These are phyloP conservation scores for Penicillium sp. DNA, from an alignment of 2,329 filamentous ascomycete species.

Conservation along the genomic window DNA sequence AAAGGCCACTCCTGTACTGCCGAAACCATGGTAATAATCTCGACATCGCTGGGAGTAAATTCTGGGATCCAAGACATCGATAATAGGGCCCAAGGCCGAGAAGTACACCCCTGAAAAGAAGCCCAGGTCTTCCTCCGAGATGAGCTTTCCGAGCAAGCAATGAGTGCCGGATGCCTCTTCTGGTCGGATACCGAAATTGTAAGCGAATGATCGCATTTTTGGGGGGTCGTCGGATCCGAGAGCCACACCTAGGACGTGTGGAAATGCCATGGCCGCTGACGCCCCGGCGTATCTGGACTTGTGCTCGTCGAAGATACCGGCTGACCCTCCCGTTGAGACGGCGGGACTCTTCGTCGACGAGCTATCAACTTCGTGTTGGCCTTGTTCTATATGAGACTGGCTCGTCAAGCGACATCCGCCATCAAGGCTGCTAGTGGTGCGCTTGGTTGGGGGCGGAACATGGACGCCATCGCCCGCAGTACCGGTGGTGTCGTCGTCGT, in stretches of 20 bases:
- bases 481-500: conserved; percentile 18
- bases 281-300: conserved; percentile 33
- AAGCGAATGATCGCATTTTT: conserved; percentile 31
- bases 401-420: conserved; percentile 4
- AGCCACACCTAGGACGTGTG: conserved; percentile 32
- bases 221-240: conserved; percentile 32
- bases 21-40: conserved; percentile 27
- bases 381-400: conserved; percentile 5
- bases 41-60: conserved; percentile 34
- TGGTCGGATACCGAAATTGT: conserved; percentile 37
- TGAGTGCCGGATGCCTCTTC: conserved; percentile 32
- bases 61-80: conserved; percentile 28
- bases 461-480: not conserved
- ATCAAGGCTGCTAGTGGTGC: conserved; percentile 11
- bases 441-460: conserved; percentile 15
- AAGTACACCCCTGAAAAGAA: conserved; percentile 30
- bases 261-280: conserved; percentile 37
- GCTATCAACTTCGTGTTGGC: conserved; percentile 1
- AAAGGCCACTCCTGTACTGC: conserved; percentile 26
- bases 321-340: conserved; percentile 6
- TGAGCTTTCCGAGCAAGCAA: conserved; percentile 25
- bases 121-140: conserved; percentile 30
- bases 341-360: conserved; percentile 21
- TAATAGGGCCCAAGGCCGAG: conserved; percentile 24
- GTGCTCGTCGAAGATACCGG: conserved; percentile 35